Conservation (phyloP, 1,284 basidiomycete species). For the Fomitopsis betulina region DNA sequence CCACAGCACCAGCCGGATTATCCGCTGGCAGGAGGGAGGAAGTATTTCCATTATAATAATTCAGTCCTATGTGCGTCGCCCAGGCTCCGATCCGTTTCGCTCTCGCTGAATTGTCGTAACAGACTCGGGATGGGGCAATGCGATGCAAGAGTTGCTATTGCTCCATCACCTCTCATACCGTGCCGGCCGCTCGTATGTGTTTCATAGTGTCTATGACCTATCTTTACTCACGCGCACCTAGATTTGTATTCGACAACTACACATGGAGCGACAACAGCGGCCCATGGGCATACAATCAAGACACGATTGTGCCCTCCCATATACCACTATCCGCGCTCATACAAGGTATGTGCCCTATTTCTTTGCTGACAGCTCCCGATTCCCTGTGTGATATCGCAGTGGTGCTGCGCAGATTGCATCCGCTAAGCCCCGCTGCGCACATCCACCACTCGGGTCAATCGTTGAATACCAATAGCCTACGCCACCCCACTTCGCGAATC, state of each 20-base stretch:
- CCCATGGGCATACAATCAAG: slow-evolving; percentile 27
- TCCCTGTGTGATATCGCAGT: background rate
- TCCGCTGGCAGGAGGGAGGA: background rate
- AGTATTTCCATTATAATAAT: background rate
- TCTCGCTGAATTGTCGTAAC: background rate
- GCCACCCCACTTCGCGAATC: background rate
- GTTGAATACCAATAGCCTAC: too few species aligned
- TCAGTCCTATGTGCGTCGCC: background rate
- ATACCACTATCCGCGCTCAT: slow-evolving; percentile 61
- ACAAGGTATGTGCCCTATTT: slow-evolving; percentile 26
- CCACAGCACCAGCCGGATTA: background rate
- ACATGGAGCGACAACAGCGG: slow-evolving; percentile 37
- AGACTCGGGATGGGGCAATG: slow-evolving; percentile 1
- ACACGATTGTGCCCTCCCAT: slow-evolving; percentile 44
- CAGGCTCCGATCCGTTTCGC: background rate
- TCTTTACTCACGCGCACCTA: background rate
- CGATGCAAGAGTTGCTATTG: background rate
- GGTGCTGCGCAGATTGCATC: too few species aligned
- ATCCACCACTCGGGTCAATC: too few species aligned
- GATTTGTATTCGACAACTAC: slow-evolving; percentile 64
- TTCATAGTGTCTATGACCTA: background rate
- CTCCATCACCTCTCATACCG: background rate
- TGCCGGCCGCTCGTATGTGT: slow-evolving; percentile 1
- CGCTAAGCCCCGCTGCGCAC: too few species aligned
- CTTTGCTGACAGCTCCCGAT: background rate